These are phyloP conservation scores for Sarcocystis neurona DNA, from an alignment of 169 alveolate genomes.

Conservation along the genomic window DNA sequence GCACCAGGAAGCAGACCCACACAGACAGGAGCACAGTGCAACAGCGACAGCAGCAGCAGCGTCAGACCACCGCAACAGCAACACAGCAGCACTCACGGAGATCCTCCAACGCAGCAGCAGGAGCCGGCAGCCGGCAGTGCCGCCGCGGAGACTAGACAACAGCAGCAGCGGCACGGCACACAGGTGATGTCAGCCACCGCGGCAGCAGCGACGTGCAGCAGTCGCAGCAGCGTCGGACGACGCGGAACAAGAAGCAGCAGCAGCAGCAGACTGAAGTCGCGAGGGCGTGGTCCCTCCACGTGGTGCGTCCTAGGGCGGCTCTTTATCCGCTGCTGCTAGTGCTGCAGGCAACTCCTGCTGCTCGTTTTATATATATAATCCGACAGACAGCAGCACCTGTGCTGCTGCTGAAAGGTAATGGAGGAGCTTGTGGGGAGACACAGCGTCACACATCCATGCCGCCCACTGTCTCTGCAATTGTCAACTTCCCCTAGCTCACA, in stretches of 20 bases:
- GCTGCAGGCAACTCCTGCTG: background rate
- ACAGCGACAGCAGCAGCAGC: background rate
- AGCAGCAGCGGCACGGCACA: background rate
- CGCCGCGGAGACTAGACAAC: background rate
- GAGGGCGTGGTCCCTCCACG: background rate
- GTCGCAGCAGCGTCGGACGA: background rate
- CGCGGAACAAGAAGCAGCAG: too few relatives aligned
- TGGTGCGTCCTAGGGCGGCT: background rate
- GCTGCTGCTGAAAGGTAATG: background rate
- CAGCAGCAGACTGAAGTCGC: background rate
- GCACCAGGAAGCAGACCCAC: background rate
- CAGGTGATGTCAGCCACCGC: background rate
- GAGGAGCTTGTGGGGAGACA: background rate
- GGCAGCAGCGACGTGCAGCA: background rate
- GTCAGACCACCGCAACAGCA: slow-evolving; percentile 14
- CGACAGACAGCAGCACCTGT: background rate
- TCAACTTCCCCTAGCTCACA: too few relatives aligned
- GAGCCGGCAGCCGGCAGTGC: background rate
- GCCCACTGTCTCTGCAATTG: too few relatives aligned
- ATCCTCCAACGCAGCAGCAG: background rate
- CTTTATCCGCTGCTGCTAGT: background rate
- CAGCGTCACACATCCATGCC: background rate
- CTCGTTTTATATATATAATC: background rate
- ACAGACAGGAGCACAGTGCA: background rate
- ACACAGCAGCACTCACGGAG: background rate